phyloP scores from a whole-genome alignment of 441 rosid species.

The Arabidopsis lyrata region DNA sequence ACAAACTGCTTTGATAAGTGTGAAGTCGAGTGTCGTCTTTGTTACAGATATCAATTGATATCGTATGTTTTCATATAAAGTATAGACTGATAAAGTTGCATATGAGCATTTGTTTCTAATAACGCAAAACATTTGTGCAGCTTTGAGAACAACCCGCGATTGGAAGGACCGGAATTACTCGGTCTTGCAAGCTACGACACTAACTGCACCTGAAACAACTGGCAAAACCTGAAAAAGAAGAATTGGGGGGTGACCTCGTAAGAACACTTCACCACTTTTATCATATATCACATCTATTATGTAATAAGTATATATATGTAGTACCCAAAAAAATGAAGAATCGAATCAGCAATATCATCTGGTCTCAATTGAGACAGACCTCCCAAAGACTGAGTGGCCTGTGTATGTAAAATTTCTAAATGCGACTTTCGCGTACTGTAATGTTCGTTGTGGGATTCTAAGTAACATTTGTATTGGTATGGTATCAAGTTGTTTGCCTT shows the following conservation, averaged over 20 bases:
- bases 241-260: constrained; percentile 45
- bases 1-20: neutral
- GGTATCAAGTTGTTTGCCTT: constrained; percentile 26
- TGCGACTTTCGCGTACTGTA: constrained; percentile 18
- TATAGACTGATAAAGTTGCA: neutral
- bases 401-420: constrained; percentile 27
- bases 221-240: constrained; percentile 21
- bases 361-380: constrained; percentile 31
- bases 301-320: constrained; percentile 39
- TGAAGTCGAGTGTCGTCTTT: neutral
- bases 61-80: neutral
- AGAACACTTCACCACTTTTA: constrained; percentile 47
- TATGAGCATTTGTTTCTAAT: constrained; percentile 11
- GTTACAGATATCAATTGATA: neutral
- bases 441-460: constrained; percentile 24
- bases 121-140: constrained; percentile 47
- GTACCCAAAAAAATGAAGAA: neutral
- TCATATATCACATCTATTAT: constrained; percentile 38
- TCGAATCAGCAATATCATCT: constrained; percentile 19
- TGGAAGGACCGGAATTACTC: constrained; percentile 93
- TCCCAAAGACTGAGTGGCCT: neutral
- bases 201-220: constrained; percentile 67
- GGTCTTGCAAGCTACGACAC: constrained; percentile 96
- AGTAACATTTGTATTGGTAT: constrained; percentile 36
- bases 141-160: constrained; percentile 88